These are phyloP conservation scores for Xylaria sp. DNA, from an alignment of 2,329 filamentous ascomycete genomes.

Conservation along the genomic window DNA sequence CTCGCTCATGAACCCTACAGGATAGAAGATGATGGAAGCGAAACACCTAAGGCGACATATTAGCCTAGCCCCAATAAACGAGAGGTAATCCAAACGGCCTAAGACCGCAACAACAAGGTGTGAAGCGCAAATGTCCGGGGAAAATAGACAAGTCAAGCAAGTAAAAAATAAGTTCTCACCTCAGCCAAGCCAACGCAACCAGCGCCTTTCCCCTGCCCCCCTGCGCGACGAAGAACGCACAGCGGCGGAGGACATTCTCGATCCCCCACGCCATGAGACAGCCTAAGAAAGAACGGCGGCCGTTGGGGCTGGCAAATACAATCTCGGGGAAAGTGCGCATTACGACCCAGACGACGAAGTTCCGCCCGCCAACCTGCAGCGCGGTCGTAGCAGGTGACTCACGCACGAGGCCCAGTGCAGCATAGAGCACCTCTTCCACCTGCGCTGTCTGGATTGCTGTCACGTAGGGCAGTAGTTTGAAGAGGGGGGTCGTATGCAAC, in stretches of 20 bases:
- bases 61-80: too few relatives aligned
- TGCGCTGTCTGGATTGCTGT: constrained; percentile 63
- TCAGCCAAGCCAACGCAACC: constrained; percentile 66
- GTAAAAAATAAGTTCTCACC: constrained; percentile 44
- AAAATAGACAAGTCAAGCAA: background rate
- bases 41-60: constrained; percentile 58
- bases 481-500: too few relatives aligned
- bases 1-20: constrained; percentile 73
- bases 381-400: constrained; percentile 72
- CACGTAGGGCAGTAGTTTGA: constrained; percentile 28
- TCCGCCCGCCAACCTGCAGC: constrained; percentile 73
- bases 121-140: background rate
- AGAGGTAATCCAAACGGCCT: background rate
- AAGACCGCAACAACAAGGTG: background rate
- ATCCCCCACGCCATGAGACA: constrained; percentile 74
- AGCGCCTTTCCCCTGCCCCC: constrained; percentile 59
- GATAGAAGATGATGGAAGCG: constrained; percentile 75
- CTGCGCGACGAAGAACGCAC: constrained; percentile 73
- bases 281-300: constrained; percentile 58
- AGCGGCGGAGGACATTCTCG: constrained; percentile 77
- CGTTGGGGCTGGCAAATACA: constrained; percentile 1
- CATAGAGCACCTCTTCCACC: constrained; percentile 70
- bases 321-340: constrained; percentile 63
- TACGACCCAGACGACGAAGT: constrained; percentile 74
- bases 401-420: constrained; percentile 69